Conservation (phyloP, 768 basidiomycete species). For the Mycena kentingensis region DNA sequence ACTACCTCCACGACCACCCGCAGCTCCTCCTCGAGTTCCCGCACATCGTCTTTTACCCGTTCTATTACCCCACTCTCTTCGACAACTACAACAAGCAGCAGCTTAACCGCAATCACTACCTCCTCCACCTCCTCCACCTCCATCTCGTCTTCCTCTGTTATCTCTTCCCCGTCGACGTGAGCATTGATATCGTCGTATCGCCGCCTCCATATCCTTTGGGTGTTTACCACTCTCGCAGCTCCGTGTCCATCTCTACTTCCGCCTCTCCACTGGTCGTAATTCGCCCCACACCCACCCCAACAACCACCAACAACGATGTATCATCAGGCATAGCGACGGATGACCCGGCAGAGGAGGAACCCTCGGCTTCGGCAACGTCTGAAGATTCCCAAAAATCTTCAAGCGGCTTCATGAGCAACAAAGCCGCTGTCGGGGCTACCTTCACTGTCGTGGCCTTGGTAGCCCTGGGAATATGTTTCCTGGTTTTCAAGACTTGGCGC, state of each 20-base stretch:
- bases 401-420: slow-evolving; percentile 19
- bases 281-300: background rate
- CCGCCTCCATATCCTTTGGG: background rate
- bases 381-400: background rate
- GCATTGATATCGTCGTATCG: background rate
- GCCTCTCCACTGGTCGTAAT: background rate
- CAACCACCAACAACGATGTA: background rate
- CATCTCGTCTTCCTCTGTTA: background rate
- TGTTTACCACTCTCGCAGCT: background rate
- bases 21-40: slow-evolving; percentile 63
- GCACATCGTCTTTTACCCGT: slow-evolving; percentile 38
- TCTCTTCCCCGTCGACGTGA: background rate
- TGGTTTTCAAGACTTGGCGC: slow-evolving; percentile 1
- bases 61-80: background rate
- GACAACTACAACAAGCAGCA: too few relatives aligned
- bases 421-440: slow-evolving; percentile 20
- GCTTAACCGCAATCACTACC: too few relatives aligned
- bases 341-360: background rate
- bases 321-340: background rate
- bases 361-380: slow-evolving; percentile 1
- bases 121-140: background rate
- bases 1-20: slow-evolving; percentile 34
- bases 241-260: background rate
- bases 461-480: background rate
- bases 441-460: slow-evolving; percentile 15